Evolutionary conservation across 805 yeast genomes (phyloP), one percentile per base, ranked within the genome.

Genomic region (Candida rishiriensis): DNA sequence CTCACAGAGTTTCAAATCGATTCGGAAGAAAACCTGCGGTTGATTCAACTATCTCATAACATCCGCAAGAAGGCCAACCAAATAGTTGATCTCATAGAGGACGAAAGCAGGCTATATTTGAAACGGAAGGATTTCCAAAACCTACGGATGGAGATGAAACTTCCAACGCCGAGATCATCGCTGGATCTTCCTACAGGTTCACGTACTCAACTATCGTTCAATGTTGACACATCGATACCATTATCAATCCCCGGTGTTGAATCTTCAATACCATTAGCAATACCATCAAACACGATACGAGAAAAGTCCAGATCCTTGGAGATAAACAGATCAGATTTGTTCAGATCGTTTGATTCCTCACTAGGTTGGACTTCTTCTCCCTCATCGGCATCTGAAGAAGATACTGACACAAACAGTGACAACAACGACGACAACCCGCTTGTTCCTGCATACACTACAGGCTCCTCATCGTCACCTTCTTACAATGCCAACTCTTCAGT

Each of bases 81-180:
- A 31, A 66, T 69, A 29, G 48, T 61, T 42, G 59, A 49, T 40
- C 59, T 58, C 37, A 47, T 63, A 29, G 65, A 61, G 13, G 60
- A 69, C 42, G 64, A 64, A 26, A 54, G 54, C 1, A 56, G 66
- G 29, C 59, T 78, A 42, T 53, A 50, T 7, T 52, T 57, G 18
- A 76, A 75, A 49, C 61, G 81, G 39, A 52, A 64, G 3, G 67
- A 68, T 39, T 72, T 71, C 49, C 70, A 69, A 42, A 55, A 54
- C 15, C 55, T 72, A 43, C 53, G 79, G 38, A 52, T 63, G 11
- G 72, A 69, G 21, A 71, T 75, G 75, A 55, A 56, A 38, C 36
- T 49, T 11, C 62, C 62, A 3, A 57, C 60, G 1, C 60, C 62
- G 9, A 40, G 60, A 32, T 56, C 60, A 3, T 57, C 62, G 3